A percentile compares a stretch with the other conserved stretches of the same genome.
phyloP scores from a whole-genome alignment of 257 asterid genomes.

The Solanum bulbocastanum region DNA sequence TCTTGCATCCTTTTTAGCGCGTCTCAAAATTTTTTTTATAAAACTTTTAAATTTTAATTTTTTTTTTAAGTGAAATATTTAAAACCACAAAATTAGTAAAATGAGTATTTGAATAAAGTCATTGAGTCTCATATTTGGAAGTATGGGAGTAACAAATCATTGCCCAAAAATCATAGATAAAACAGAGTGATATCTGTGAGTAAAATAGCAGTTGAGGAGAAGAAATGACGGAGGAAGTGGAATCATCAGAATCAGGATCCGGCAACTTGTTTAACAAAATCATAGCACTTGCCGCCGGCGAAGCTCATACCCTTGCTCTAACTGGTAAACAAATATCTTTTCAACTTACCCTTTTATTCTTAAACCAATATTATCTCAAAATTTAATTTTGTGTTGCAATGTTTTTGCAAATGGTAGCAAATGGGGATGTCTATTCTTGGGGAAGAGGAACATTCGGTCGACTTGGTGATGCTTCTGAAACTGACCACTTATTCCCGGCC shows the following conservation, averaged over 20 bases:
- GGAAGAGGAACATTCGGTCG: constrained; percentile 93
- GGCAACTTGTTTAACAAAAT: constrained; percentile 38
- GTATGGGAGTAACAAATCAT: neutral
- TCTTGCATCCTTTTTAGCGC: neutral
- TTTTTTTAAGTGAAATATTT: too few species aligned
- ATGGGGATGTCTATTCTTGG: constrained; percentile 84
- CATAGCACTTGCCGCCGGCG: constrained; percentile 56
- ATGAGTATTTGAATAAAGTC: neutral
- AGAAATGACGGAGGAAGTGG: neutral
- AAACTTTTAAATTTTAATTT: too few species aligned
- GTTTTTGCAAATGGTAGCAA: constrained; percentile 24
- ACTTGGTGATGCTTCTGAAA: constrained; percentile 73
- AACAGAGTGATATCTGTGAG: neutral
- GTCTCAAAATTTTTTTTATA: neutral
- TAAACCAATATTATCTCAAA: neutral
- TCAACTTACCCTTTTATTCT: neutral
- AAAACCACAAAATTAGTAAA: neutral
- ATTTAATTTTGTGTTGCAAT: neutral
- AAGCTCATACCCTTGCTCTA: constrained; percentile 89
- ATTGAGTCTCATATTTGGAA: neutral
- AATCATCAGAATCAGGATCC: constrained; percentile 1
- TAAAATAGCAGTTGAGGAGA: neutral
- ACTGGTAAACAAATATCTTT: constrained; percentile 27
- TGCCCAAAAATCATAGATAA: neutral
- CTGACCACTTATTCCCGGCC: constrained; percentile 41